Base-by-base conservation (phyloP, 306 rosid genomes). In the Lablab purpureus region DNA sequence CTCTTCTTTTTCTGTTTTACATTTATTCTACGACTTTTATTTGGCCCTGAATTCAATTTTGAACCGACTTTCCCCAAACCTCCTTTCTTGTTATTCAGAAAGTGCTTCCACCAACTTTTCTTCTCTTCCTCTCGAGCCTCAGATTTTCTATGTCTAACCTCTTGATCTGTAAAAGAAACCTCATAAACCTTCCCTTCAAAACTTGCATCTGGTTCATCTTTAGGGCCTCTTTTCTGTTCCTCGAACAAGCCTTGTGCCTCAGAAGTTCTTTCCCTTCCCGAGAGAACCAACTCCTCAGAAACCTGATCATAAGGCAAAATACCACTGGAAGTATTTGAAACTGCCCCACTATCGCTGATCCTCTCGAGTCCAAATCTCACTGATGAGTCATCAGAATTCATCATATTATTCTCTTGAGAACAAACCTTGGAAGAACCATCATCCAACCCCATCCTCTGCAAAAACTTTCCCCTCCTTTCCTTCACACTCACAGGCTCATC, bases 401-500 rank as follows among this genome's bases (percentile, higher is more conserved):
- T 25, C 68, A n/a, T 67, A 50, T 17, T 62, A 50, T 87, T 47
- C 21, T 87, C 82, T 63, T 37, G 47, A 10, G 65, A 19, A 85
- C 77, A 25, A 73, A 59, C 74, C 60, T 69, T 58, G 28, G 83
- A 30, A 81, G 89, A 77, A 34, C 13, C 75, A 47, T 86, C 88
- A 60, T 21, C 81, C 6, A 91, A 85, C 43, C 94, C 96, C 87
- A 87, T 87, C 54, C 74, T 76, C n/a, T 63, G 77, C 10, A 95
- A 89, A 85, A 95, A 92, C 6, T 37, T 71, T 43, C 80, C 83
- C 64, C 91, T 75, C 72, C 99, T 91, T 85, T 87, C 88, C 85
- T 79, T 85, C 37, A 95, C 92, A 86, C 99, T 89, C 22, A 43
- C 77, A 55, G 93, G 99, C 80, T 95, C 93, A 73, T 80, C 89